A percentile compares a stretch with the other conserved stretches of the same genome.
These are phyloP conservation scores for Ophiocordyceps polyrhachis-furcata DNA, from an alignment of 2,329 filamentous ascomycete species.

Conservation along the genomic window DNA sequence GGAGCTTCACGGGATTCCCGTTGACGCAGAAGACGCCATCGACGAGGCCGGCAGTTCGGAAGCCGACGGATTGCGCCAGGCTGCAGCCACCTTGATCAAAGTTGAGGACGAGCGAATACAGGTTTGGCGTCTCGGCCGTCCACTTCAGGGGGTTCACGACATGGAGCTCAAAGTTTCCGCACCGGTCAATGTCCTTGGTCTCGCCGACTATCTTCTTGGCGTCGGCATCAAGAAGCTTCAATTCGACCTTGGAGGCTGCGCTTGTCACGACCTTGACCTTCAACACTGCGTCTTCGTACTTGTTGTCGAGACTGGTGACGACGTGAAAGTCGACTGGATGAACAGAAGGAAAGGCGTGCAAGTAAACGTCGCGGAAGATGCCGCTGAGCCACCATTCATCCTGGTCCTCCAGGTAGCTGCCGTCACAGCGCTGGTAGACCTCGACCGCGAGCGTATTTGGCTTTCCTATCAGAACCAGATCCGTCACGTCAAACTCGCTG, in stretches of 20 bases:
- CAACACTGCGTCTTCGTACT: constrained; percentile 34
- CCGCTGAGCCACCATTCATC: constrained; percentile 52
- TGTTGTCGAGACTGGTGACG: constrained; percentile 33
- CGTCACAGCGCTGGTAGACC: constrained; percentile 56
- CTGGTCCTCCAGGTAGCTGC: constrained; percentile 53
- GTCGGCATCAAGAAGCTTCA: constrained; percentile 17
- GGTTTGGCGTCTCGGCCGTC: constrained; percentile 48
- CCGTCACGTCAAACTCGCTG: constrained; percentile 52
- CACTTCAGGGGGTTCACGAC: constrained; percentile 39
- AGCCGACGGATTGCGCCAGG: constrained; percentile 39
- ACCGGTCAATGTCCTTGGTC: constrained; percentile 11
- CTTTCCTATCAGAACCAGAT: constrained; percentile 21
- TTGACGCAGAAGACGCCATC: constrained; percentile 46
- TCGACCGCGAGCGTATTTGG: constrained; percentile 43
- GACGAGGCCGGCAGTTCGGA: constrained; percentile 41
- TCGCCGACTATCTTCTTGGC: constrained; percentile 9
- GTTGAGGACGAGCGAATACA: constrained; percentile 32
- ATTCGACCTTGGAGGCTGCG: constrained; percentile 10
- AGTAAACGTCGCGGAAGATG: constrained; percentile 51
- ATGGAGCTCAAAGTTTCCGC: constrained; percentile 19
- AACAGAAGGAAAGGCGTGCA: constrained; percentile 39
- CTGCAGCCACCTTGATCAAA: constrained; percentile 13
- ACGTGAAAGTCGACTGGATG: constrained; percentile 38
- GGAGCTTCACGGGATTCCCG: constrained; percentile 42
- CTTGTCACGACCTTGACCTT: constrained; percentile 24